A percentile compares a stretch with the other conserved stretches of the same genome.
Conservation (phyloP, 1,284 basidiomycete species). For the Peniophora sp. region DNA sequence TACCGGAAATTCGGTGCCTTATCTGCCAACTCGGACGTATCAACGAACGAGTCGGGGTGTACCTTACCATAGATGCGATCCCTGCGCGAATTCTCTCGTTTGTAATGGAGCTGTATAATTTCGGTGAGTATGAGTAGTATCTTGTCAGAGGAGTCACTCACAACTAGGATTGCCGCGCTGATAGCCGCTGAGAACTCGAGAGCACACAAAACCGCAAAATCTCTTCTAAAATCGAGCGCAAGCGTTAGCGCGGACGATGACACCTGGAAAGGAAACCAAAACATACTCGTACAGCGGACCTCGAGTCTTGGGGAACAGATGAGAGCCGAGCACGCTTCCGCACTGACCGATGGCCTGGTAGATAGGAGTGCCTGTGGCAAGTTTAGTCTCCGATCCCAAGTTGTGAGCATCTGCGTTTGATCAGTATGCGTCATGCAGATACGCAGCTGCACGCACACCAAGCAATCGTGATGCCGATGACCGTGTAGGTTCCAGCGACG, state of each 20-base stretch:
- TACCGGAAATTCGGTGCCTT: conserved; percentile 48
- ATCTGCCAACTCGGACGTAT: conserved; percentile 62
- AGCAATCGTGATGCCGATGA: conserved; percentile 58
- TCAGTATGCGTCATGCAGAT: not conserved
- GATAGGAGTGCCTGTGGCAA: conserved; percentile 65
- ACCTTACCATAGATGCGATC: conserved; percentile 49
- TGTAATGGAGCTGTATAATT: conserved; percentile 45
- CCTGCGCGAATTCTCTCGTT: conserved; percentile 45
- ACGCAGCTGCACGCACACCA: conserved; percentile 49
- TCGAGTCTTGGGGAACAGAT: conserved; percentile 59
- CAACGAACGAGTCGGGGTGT: conserved; percentile 40
- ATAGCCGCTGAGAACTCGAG: conserved; percentile 53
- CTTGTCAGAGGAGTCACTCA: conserved; percentile 11
- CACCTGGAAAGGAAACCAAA: conserved; percentile 11
- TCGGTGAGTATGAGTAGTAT: conserved; percentile 16
- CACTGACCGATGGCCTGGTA: conserved; percentile 73
- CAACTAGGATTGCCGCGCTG: conserved; percentile 46
- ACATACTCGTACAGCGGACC: conserved; percentile 54
- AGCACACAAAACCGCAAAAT: conserved; percentile 56
- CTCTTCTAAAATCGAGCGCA: conserved; percentile 34
- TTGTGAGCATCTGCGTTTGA: conserved; percentile 53
- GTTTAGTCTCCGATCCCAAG: conserved; percentile 71
- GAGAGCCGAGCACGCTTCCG: conserved; percentile 65
- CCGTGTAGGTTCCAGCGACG: conserved; percentile 60
- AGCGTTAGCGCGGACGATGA: not conserved